Base-by-base conservation (phyloP, 139 green algal genomes). In the Haematococcus lacustris region DNA sequence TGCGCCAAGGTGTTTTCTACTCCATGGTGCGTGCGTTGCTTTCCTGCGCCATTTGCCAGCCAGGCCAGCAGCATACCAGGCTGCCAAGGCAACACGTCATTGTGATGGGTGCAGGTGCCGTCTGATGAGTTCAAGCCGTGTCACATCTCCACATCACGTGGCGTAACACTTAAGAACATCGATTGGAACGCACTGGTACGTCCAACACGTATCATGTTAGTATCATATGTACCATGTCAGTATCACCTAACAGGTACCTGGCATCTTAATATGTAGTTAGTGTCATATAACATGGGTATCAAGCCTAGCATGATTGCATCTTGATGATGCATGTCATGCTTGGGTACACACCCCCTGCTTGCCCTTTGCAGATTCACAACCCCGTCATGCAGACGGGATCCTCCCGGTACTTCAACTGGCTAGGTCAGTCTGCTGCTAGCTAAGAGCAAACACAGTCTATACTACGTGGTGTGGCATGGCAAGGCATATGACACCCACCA, bases 401-500 rank as follows among this genome's bases (percentile, higher is more conserved):
- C n/a, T 82, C 70, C 17, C 73, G 85, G 38, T 87, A 84, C 77
- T 90, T 88, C 76, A 90, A 88, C 73, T 90, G 73, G 66, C 32
- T 84, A 3, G 79, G 80, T 81, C 51, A 43, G 74, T 33, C 13
- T 1, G 23, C n/a, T 63, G 17, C 2, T 21, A 57, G 47, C 47
- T 57, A 21, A 13, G 21, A 57, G 21, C 51, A 74, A n/a, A n/a
- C n/a, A n/a, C n/a, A n/a, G n/a, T n/a, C n/a, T n/a, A 3, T 33
- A 30, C 2, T 38, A 25, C 68, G 32, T 25, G 25, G 32, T 40
- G 32, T 53, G n/a, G n/a, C n/a, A n/a, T n/a, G n/a, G n/a, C n/a
- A n/a, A n/a, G n/a, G n/a, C n/a, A n/a, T n/a, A n/a, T n/a, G n/a
- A n/a, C n/a, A n/a, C n/a, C n/a, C n/a, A n/a, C n/a, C n/a, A n/a